A percentile compares a stretch with the other conserved stretches of the same genome.
These are phyloP conservation scores for Medicago lupulina DNA, from an alignment of 306 rosid genomes.

Conservation along the genomic window DNA sequence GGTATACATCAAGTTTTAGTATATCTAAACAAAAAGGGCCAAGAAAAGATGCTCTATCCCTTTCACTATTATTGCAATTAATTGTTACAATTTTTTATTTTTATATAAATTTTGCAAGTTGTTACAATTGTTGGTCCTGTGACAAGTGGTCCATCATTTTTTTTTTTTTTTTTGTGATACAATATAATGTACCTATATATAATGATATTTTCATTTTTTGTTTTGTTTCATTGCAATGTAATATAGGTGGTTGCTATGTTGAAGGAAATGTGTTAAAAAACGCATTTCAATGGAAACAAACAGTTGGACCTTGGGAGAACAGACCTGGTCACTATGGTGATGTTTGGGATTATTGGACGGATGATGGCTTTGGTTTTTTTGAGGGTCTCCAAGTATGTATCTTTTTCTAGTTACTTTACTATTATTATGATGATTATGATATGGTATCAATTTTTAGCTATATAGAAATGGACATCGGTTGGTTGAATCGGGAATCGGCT, in stretches of 20 bases:
- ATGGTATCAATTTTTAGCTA: no score
- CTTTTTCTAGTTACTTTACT: neutral
- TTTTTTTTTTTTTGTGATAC: neutral
- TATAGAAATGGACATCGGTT: no score
- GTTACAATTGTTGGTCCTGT: neutral
- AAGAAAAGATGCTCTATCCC: neutral
- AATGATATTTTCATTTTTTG: neutral
- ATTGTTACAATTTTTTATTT: no score
- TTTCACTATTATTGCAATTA: neutral
- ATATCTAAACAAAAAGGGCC: neutral
- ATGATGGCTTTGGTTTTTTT: constrained; percentile 80
- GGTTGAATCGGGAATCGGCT: no score
- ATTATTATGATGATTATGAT: no score
- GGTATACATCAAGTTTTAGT: constrained; percentile 48
- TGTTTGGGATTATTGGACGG: constrained; percentile 90
- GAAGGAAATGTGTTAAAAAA: constrained; percentile 84
- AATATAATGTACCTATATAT: neutral
- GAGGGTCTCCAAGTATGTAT: constrained; percentile 75
- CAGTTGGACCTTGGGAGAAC: constrained; percentile 81
- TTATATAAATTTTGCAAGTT: neutral
- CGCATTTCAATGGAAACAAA: constrained; percentile 84
- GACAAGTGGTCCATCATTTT: neutral
- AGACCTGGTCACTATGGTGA: constrained; percentile 88
- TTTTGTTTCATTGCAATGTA: neutral
- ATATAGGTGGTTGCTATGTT: constrained; percentile 82